Percentiles rank a stretch among this genome's conserved stretches.
These are phyloP conservation scores for Fusarium mundagurra DNA, from an alignment of 2,329 filamentous ascomycete genomes.

Conservation along the genomic window DNA sequence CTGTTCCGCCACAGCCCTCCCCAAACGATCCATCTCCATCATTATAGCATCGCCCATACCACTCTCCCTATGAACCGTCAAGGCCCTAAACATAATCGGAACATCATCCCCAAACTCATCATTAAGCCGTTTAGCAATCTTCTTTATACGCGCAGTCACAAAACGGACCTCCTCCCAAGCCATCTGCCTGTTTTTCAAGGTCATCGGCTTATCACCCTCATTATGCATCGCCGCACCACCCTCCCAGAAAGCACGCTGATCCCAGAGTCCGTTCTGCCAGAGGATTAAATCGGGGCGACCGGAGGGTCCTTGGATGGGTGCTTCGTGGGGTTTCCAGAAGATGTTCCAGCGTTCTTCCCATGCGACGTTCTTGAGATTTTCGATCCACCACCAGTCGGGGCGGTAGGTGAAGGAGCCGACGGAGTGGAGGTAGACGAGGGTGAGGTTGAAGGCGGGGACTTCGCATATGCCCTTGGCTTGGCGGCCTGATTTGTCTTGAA, in stretches of 20 bases:
- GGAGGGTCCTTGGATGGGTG: slow-evolving; percentile 19
- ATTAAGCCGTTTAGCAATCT: slow-evolving; percentile 9
- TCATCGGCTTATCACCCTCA: neutral
- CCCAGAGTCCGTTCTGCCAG: slow-evolving; percentile 34
- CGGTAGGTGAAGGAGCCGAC: slow-evolving; percentile 30
- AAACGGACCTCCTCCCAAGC: slow-evolving; percentile 32
- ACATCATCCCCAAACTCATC: slow-evolving; percentile 14
- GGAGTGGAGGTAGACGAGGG: slow-evolving; percentile 14
- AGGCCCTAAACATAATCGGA: slow-evolving; percentile 26
- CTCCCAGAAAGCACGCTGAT: slow-evolving; percentile 29
- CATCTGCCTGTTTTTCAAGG: slow-evolving; percentile 14
- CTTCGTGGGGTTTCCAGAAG: slow-evolving; percentile 25
- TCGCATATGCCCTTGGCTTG: slow-evolving; percentile 19
- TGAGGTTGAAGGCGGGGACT: slow-evolving; percentile 23
- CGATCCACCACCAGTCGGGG: slow-evolving; percentile 36
- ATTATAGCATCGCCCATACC: slow-evolving; percentile 28
- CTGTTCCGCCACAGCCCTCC: slow-evolving; percentile 28
- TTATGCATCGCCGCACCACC: slow-evolving; percentile 9
- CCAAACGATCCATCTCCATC: slow-evolving; percentile 31
- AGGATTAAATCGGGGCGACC: slow-evolving; percentile 23
- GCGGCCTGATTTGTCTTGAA: slow-evolving; percentile 2
- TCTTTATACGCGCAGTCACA: slow-evolving; percentile 29
- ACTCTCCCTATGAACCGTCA: slow-evolving; percentile 26
- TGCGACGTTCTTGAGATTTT: slow-evolving; percentile 22
- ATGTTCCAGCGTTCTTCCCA: slow-evolving; percentile 30